Evolutionary conservation across 495 filamentous ascomycete genomes (phyloP), one percentile per base, ranked within the genome.

Genomic region (Antarctomyces pellizariae): DNA sequence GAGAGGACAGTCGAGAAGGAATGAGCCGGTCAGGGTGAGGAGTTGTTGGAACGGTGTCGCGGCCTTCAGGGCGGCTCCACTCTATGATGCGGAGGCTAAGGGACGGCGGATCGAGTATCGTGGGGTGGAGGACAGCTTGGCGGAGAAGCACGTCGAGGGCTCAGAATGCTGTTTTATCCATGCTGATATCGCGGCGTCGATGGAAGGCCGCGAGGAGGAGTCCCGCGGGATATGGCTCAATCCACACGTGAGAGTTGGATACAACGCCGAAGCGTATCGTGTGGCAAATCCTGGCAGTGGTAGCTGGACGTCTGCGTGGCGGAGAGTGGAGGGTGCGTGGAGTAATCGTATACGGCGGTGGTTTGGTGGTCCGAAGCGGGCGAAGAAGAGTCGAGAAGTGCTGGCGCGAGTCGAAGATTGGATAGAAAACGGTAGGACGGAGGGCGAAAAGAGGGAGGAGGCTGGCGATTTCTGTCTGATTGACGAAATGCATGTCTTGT

Each of bases 21-120:
- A 30, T 13, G 2, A 6, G 13, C 30, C 37, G 7, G 27, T 35
- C 3, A 33, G 30, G 8, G 37, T 36, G 2, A 25, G 32, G 16
- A 75, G 69, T 30, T 90, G 79, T 45, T 90, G 79, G 79, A 86
- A 86, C 28, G 76, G 78, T 22, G 71, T 84, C 47, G 56, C 68
- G 35, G 45, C 36, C 10, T 36, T 48, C 21, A 28, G 42, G 12
- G 55, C 69, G 4, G 39, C 45, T 2, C 66, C 73, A 2, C 77
- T 79, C 49, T 59, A 62, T 32, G 36, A 45, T 8, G 19, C 27
- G 2, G 9, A 12, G 2, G 7, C 14, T 4, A 14, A 18, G 11
- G 13, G 25, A 1, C 25, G 14, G 2, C 56, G 59, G 18, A 53
- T 71, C 5, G 45, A 49, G 16, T 89, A 84, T 44, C 68, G 78